Evolutionary conservation across 1,139 yeast genomes (phyloP).

Genomic region (Nakaseomyces sp.): DNA sequence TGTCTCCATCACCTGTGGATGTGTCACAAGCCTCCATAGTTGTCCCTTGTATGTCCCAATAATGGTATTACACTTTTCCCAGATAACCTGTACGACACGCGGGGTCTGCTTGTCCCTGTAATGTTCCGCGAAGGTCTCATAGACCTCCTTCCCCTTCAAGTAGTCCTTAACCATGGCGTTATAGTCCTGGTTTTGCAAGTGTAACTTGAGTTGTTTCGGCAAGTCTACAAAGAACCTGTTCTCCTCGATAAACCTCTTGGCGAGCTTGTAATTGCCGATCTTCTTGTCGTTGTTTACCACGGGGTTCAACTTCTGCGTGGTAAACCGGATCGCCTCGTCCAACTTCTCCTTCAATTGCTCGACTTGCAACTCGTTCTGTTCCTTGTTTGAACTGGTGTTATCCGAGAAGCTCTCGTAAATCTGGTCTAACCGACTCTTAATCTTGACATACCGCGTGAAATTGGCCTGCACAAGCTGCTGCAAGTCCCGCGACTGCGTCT

Average conservation of each 20-base stretch:
- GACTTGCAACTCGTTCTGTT: slow-evolving; percentile 27
- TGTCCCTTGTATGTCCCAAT: slow-evolving; percentile 56
- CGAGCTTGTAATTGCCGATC: slow-evolving; percentile 49
- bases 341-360: slow-evolving; percentile 42
- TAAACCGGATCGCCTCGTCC: slow-evolving; percentile 43
- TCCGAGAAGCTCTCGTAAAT: slow-evolving; percentile 44
- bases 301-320: slow-evolving; percentile 67
- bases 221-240: slow-evolving; percentile 63
- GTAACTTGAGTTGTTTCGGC: slow-evolving; percentile 50
- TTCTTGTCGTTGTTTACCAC: slow-evolving; percentile 55
- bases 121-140: slow-evolving; percentile 13
- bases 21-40: not conserved
- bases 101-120: slow-evolving; percentile 13
- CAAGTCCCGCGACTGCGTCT: slow-evolving; percentile 57
- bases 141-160: slow-evolving; percentile 43
- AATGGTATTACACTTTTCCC: slow-evolving; percentile 58
- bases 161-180: slow-evolving; percentile 65
- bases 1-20: not conserved
- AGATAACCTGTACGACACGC: slow-evolving; percentile 42
- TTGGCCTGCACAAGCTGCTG: slow-evolving; percentile 63
- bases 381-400: slow-evolving; percentile 7
- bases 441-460: slow-evolving; percentile 63
- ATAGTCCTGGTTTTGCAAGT: slow-evolving; percentile 54
- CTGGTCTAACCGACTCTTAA: slow-evolving; percentile 59
- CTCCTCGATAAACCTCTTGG: slow-evolving; percentile 54